These are phyloP conservation scores for Antitrichia curtipendula DNA, from an alignment of 225 moss, liverwort and hornwort genomes.

Conservation along the genomic window DNA sequence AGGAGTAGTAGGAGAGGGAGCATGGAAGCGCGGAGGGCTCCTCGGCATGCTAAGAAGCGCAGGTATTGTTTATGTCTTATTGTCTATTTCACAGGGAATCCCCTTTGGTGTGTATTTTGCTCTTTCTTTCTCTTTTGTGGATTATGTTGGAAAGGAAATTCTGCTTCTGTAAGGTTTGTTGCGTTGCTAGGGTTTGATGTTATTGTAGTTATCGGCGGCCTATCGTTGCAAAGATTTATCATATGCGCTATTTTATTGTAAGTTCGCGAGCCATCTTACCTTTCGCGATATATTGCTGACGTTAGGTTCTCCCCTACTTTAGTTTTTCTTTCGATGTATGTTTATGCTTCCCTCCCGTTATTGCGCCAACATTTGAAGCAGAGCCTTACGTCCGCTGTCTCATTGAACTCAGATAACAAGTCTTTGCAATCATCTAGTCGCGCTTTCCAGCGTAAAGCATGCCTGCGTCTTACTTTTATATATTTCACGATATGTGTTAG, in stretches of 20 bases:
- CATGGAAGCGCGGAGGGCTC: constrained; percentile 29
- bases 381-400: background rate
- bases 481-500: background rate
- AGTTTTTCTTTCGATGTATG: background rate
- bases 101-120: background rate
- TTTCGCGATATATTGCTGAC: background rate
- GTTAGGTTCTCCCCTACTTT: background rate
- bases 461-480: background rate
- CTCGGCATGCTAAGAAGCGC: constrained; percentile 37
- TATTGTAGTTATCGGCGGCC: background rate
- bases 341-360: background rate
- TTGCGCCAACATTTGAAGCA: background rate
- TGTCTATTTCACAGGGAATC: background rate
- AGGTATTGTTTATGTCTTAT: constrained; percentile 13
- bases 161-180: background rate
- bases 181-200: background rate
- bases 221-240: background rate
- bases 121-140: background rate
- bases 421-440: background rate
- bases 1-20: constrained; percentile 28
- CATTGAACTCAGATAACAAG: background rate
- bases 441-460: background rate
- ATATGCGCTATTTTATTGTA: background rate
- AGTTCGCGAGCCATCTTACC: background rate
- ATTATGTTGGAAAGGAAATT: background rate